Evolutionary conservation across 257 asterid genomes (phyloP).

Genomic region (Penstemon newberryi): DNA sequence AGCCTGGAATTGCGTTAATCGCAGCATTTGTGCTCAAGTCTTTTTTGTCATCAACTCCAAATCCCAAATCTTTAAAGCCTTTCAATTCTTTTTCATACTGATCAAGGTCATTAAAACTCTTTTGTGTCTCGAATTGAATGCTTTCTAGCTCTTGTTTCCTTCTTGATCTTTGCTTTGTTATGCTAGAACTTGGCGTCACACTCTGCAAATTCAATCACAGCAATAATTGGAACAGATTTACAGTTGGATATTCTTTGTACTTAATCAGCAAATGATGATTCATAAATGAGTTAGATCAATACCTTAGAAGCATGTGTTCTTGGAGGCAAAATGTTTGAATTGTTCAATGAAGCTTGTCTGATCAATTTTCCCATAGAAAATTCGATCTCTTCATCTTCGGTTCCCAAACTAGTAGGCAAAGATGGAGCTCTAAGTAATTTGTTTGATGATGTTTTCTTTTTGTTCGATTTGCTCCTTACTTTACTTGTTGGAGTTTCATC

Average conservation of each 20-base stretch:
- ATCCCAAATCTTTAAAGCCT: slow-evolving; percentile 46
- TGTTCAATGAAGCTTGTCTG: slow-evolving; percentile 62
- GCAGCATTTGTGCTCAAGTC: slow-evolving; percentile 22
- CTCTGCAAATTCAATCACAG: slow-evolving; percentile 33
- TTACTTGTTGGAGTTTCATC: not conserved
- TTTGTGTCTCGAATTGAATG: slow-evolving; percentile 28
- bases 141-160: slow-evolving; percentile 39
- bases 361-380: slow-evolving; percentile 62
- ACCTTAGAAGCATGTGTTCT: slow-evolving; percentile 42
- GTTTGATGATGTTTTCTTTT: slow-evolving; percentile 12
- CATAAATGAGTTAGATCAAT: not conserved
- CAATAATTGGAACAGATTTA: not conserved
- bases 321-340: slow-evolving; percentile 38
- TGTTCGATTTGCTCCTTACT: slow-evolving; percentile 27
- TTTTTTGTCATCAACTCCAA: slow-evolving; percentile 34
- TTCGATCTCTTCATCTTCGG: slow-evolving; percentile 40
- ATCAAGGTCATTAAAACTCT: slow-evolving; percentile 36
- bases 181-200: slow-evolving; percentile 33
- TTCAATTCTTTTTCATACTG: slow-evolving; percentile 32
- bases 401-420: slow-evolving; percentile 40
- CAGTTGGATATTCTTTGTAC: too few species aligned
- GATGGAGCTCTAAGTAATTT: slow-evolving; percentile 52
- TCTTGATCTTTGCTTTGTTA: slow-evolving; percentile 37
- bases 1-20: slow-evolving; percentile 22
- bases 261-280: not conserved